Percentiles rank a stretch among this genome's conserved stretches.
Evolutionary conservation across 257 asterid genomes (phyloP).

Genomic region (Paraleonurus japonicus): DNA sequence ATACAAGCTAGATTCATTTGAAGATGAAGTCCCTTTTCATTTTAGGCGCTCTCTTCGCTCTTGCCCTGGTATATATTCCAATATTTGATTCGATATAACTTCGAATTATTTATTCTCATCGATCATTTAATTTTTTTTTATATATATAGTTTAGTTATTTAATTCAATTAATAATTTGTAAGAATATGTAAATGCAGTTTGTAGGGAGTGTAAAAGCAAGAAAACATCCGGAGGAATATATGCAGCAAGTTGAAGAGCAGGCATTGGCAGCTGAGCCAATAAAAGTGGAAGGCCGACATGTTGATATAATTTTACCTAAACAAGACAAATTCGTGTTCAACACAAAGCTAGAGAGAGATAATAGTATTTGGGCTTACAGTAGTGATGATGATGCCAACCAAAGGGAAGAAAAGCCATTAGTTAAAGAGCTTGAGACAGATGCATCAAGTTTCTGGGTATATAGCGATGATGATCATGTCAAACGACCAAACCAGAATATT

Average conservation of each 20-base stretch:
- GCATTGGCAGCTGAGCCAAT: too few species aligned
- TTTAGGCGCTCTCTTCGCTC: conserved; percentile 7
- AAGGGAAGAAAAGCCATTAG: neutral
- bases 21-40: conserved; percentile 13
- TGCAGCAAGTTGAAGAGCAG: neutral
- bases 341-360: conserved; percentile 10
- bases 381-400: neutral
- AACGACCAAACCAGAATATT: neutral
- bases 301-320: neutral
- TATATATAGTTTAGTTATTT: neutral
- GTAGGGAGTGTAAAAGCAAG: conserved; percentile 22
- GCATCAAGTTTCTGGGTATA: conserved; percentile 7
- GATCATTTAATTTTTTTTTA: too few species aligned
- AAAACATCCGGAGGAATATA: neutral
- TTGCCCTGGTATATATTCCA: conserved; percentile 8
- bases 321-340: neutral
- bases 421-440: neutral
- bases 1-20: neutral
- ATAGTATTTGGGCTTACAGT: neutral
- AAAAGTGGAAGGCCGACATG: neutral
- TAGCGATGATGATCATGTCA: neutral
- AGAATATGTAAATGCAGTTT: conserved; percentile 17
- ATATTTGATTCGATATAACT: neutral
- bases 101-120: neutral
- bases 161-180: neutral